Evolutionary conservation across 345 rosid species (phyloP), one percentile per base, ranked within the genome.

Genomic region (Corchorus capsularis): DNA sequence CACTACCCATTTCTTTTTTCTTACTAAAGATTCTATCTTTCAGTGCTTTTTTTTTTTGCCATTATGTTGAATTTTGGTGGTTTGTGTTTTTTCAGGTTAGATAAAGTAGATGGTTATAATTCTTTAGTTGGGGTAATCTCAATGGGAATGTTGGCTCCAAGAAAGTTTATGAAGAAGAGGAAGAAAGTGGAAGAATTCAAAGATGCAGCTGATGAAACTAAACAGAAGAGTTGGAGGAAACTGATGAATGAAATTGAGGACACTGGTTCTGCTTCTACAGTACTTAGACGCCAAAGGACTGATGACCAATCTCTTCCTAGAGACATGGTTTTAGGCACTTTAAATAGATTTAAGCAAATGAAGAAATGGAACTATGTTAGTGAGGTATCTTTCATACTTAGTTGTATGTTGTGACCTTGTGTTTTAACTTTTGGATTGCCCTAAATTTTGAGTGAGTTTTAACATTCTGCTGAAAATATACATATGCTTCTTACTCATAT

Each of bases 321-420:
- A 74, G 92, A 89, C 79, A 78, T 90, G 74, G 87, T 93, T 86
- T 77, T 96, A 81, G 99, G 98, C 65, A 92, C 94, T 45, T 85
- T 93, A 86, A 91, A 90, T 82, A 87, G 99, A 75, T 92, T 92
- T 71, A 93, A 96, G 91, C 98, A 96, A 87, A 87, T 91, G 4
- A 96, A 83, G 86, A 93, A 91, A 77, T 93, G 98, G 98, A 83
- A 89, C 81, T 82, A 89, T 75, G 94, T 96, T 60, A 75, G 87
- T 77, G 98, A 96, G 98, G 98, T 96, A 89, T 83, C 77, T 34
- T 16, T 60, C 57, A 32, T 47, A 3, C 5, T 12, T 47, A 14
- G 47, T 37, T 68, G 16, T 47, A 7, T 68, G 39, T 50, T 50
- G 3, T 69, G 41, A 68, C 14, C 57, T 15, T 69, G 34, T 69